Evolutionary conservation across 495 filamentous ascomycete genomes (phyloP).

Genomic region (Bombardia bombarda): DNA sequence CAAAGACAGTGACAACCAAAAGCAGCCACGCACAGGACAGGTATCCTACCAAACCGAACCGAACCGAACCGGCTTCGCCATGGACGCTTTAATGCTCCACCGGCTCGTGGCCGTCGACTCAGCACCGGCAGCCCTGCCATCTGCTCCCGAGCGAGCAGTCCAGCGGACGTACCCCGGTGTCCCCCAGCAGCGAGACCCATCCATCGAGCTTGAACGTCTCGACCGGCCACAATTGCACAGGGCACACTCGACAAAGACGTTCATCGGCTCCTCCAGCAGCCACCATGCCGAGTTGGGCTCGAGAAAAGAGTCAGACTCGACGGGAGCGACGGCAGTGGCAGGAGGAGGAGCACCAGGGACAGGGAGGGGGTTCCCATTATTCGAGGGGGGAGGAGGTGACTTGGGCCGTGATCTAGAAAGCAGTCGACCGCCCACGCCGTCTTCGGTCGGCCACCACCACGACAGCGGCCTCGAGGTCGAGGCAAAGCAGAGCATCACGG

Average conservation of each 20-base stretch:
- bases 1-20: too few relatives aligned
- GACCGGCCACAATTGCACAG: slow-evolving; percentile 14
- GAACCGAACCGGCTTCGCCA: too few relatives aligned
- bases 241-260: background rate
- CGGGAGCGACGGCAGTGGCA: background rate
- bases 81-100: too few relatives aligned
- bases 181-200: slow-evolving; percentile 20
- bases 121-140: slow-evolving; percentile 1
- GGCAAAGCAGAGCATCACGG: slow-evolving; percentile 10
- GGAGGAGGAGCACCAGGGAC: background rate
- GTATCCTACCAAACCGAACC: too few relatives aligned
- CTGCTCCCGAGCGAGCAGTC: slow-evolving; percentile 26
- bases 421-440: slow-evolving; percentile 40
- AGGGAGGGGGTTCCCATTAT: slow-evolving; percentile 37
- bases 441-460: background rate
- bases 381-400: too few relatives aligned
- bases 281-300: too few relatives aligned
- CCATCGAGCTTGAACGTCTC: slow-evolving; percentile 29
- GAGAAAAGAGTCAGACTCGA: background rate
- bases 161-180: slow-evolving; percentile 31
- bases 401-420: too few relatives aligned
- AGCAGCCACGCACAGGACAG: too few relatives aligned
- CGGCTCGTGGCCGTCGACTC: too few relatives aligned
- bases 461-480: slow-evolving; percentile 7
- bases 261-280: slow-evolving; percentile 27